A percentile compares a stretch with the other conserved stretches of the same genome.
These are phyloP conservation scores for Ophiostoma himal-ulmi DNA, from an alignment of 2,329 filamentous ascomycete species.

Conservation along the genomic window DNA sequence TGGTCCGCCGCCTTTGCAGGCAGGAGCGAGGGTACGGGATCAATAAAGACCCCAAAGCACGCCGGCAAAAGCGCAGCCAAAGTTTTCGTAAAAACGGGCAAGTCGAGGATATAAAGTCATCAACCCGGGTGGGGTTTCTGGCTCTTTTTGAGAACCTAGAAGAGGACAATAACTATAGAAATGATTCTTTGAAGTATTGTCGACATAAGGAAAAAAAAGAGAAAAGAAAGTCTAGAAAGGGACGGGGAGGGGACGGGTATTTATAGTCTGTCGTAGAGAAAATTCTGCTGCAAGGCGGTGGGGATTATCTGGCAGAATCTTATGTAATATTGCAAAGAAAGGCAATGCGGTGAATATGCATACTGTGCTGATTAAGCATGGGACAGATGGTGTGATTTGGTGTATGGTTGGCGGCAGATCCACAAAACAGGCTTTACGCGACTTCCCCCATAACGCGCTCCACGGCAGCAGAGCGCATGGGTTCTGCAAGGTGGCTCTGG, in stretches of 20 bases:
- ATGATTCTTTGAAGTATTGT: constrained; percentile 78
- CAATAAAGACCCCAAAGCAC: constrained; percentile 39
- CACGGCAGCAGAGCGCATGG: background rate
- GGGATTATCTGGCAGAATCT: background rate
- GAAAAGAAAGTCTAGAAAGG: constrained; percentile 34
- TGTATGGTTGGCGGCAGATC: background rate
- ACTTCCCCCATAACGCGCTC: background rate
- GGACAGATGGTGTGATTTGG: background rate
- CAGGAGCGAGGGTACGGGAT: constrained; percentile 47
- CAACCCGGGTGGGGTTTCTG: constrained; percentile 93
- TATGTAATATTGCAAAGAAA: constrained; percentile 10
- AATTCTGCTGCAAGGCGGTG: background rate
- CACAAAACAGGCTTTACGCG: background rate
- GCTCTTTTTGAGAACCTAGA: constrained; percentile 90
- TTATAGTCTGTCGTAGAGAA: constrained; percentile 38
- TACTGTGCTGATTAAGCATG: no score
- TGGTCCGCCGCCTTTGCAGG: constrained; percentile 56
- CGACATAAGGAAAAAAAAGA: constrained; percentile 53
- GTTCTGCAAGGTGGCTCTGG: background rate
- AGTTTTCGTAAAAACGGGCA: constrained; percentile 25
- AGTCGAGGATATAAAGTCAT: constrained; percentile 78
- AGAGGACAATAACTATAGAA: constrained; percentile 95
- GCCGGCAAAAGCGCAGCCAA: constrained; percentile 16
- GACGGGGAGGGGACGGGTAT: constrained; percentile 30
- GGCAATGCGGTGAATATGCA: background rate